Conservation (phyloP, 371 early-diverging fungal species). For the Smittium mucronatum region DNA sequence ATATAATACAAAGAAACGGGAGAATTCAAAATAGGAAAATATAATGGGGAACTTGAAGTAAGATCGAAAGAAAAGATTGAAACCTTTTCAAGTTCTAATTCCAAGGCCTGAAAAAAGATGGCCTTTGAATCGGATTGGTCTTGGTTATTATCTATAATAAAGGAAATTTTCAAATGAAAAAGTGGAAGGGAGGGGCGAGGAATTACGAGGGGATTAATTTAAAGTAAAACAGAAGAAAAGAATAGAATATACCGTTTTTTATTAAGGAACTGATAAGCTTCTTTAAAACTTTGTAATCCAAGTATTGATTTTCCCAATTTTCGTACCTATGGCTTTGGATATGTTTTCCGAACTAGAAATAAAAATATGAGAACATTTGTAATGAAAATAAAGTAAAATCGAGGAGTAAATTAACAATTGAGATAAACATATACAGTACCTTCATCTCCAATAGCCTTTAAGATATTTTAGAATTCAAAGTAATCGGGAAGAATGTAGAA, state of each 20-base stretch:
- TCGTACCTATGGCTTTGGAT: constrained; percentile 3
- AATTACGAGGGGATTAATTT: too few species aligned
- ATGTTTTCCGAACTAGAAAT: constrained; percentile 10
- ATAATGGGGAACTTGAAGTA: background rate
- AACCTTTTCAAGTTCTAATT: background rate
- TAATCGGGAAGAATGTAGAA: too few species aligned
- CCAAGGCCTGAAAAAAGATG: background rate
- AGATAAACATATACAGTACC: too few species aligned
- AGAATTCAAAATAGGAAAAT: background rate
- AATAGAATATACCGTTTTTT: background rate
- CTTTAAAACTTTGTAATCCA: constrained; percentile 11
- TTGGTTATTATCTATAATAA: background rate
- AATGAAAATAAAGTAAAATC: too few species aligned
- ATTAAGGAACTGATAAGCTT: constrained; percentile 6
- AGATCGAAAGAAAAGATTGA: background rate
- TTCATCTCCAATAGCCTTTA: too few species aligned
- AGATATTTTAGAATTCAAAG: too few species aligned
- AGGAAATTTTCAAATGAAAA: background rate
- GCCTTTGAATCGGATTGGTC: background rate
- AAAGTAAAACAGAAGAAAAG: too few species aligned
- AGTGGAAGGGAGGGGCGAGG: background rate
- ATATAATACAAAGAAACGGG: background rate
- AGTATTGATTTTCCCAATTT: constrained; percentile 10
- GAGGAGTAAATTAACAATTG: too few species aligned
- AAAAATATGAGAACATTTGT: background rate